Evolutionary conservation across 345 rosid genomes (phyloP).

Genomic region (Citrus mangshanensis): DNA sequence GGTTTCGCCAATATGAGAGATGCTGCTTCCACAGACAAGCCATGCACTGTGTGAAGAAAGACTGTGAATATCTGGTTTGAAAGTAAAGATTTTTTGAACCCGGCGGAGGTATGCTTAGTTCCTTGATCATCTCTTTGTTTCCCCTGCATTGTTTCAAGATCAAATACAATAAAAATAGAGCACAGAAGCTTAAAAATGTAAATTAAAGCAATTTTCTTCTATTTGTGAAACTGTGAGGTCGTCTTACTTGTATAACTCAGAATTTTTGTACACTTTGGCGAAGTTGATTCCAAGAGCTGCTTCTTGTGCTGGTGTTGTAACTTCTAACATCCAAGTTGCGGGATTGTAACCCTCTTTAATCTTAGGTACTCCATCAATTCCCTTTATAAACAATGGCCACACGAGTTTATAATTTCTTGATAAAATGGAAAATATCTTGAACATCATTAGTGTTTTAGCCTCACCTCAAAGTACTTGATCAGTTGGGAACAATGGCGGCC

Average conservation of each 20-base stretch:
- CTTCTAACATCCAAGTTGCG: constrained; percentile 77
- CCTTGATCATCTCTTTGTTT: constrained; percentile 53
- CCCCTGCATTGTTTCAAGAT: constrained; percentile 34
- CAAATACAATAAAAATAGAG: neutral
- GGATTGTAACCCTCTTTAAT: constrained; percentile 68
- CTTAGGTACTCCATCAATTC: constrained; percentile 43
- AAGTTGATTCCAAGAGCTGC: constrained; percentile 39
- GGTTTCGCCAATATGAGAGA: constrained; percentile 64
- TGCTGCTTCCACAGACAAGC: constrained; percentile 72
- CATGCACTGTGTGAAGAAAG: constrained; percentile 42
- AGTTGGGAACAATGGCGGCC: constrained; percentile 53
- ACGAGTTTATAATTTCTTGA: neutral
- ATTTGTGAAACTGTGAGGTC: neutral
- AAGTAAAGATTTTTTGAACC: constrained; percentile 48
- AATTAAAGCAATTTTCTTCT: neutral
- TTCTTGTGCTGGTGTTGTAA: constrained; percentile 52
- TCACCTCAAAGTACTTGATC: constrained; percentile 61
- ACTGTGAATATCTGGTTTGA: constrained; percentile 42
- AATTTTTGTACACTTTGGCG: constrained; percentile 40
- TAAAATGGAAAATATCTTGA: neutral
- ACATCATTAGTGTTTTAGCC: neutral
- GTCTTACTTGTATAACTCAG: constrained; percentile 47
- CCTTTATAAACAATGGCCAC: constrained; percentile 27
- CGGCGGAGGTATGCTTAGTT: constrained; percentile 38
- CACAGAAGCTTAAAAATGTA: neutral